These are phyloP conservation scores for Vachellia pachyceras DNA, from an alignment of 306 rosid species.

Conservation along the genomic window DNA sequence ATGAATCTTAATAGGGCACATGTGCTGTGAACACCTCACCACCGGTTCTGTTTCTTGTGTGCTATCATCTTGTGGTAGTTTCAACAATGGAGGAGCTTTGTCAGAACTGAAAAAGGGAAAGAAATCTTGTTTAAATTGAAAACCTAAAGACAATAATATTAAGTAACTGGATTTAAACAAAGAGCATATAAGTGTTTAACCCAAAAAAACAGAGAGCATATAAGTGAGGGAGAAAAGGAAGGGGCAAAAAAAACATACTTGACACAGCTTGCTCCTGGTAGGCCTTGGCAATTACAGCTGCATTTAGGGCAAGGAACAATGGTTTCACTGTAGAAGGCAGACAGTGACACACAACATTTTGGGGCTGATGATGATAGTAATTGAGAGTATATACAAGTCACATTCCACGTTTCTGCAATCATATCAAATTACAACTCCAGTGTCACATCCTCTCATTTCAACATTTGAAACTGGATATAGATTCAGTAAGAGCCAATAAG, in stretches of 20 bases:
- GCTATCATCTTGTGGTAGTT: slow-evolving; percentile 45
- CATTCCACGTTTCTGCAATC: slow-evolving; percentile 75
- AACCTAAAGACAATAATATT: neutral
- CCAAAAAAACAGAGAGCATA: no score
- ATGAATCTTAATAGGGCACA: slow-evolving; percentile 85
- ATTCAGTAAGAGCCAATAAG: neutral
- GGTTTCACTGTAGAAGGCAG: slow-evolving; percentile 70
- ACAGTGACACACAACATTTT: slow-evolving; percentile 80
- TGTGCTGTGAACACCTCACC: slow-evolving; percentile 70
- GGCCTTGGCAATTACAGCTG: slow-evolving; percentile 78
- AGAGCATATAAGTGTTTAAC: no score
- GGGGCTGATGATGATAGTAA: slow-evolving; percentile 64
- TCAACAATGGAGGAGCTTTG: slow-evolving; percentile 46
- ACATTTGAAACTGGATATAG: neutral
- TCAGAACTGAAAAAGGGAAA: slow-evolving; percentile 46
- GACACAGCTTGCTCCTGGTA: slow-evolving; percentile 58
- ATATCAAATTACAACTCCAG: slow-evolving; percentile 25
- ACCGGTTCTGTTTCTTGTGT: slow-evolving; percentile 32
- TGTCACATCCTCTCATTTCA: neutral
- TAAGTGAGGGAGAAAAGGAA: neutral
- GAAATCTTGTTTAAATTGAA: neutral
- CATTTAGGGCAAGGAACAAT: slow-evolving; percentile 75
- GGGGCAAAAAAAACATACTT: slow-evolving; percentile 46
- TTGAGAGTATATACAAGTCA: slow-evolving; percentile 76
- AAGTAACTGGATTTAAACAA: neutral